These are phyloP conservation scores for Auricularia sp. DNA, from an alignment of 768 basidiomycete species.

Conservation along the genomic window DNA sequence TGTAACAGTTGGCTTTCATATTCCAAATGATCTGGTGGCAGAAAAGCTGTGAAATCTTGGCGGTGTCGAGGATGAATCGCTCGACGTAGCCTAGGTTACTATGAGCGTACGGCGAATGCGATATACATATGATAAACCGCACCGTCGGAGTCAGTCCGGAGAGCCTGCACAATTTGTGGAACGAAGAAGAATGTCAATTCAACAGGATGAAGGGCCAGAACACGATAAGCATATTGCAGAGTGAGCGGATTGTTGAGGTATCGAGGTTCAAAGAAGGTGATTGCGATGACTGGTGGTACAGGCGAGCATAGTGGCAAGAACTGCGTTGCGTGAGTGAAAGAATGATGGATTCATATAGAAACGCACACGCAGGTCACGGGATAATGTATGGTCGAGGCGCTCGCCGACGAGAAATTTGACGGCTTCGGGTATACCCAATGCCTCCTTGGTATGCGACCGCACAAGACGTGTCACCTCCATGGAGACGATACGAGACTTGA, in stretches of 20 bases:
- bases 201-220: conserved; percentile 89
- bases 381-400: conserved; percentile 42
- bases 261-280: conserved; percentile 75
- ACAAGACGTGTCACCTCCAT: conserved; percentile 71
- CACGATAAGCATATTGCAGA: conserved; percentile 93
- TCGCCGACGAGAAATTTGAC: conserved; percentile 73
- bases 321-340: conserved; percentile 29
- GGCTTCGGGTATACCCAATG: conserved; percentile 72
- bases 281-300: conserved; percentile 73
- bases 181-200: conserved; percentile 97
- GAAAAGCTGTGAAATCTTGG: conserved; percentile 93
- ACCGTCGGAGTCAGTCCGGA: conserved; percentile 87
- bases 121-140: conserved; percentile 13
- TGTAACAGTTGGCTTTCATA: conserved; percentile 97
- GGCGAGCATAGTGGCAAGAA: conserved; percentile 82
- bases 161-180: conserved; percentile 93
- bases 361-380: conserved; percentile 66
- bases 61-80: conserved; percentile 92
- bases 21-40: conserved; percentile 99
- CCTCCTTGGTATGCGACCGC: conserved; percentile 57
- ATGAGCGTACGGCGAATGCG: background rate
- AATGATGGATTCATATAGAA: too few relatives aligned
- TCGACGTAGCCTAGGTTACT: conserved; percentile 69
- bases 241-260: conserved; percentile 77
- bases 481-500: conserved; percentile 56